Percentiles rank a stretch among this genome's conserved stretches.
Evolutionary conservation across 225 moss, liverwort and hornwort species (phyloP).

Genomic region (Lunularia cruciata): DNA sequence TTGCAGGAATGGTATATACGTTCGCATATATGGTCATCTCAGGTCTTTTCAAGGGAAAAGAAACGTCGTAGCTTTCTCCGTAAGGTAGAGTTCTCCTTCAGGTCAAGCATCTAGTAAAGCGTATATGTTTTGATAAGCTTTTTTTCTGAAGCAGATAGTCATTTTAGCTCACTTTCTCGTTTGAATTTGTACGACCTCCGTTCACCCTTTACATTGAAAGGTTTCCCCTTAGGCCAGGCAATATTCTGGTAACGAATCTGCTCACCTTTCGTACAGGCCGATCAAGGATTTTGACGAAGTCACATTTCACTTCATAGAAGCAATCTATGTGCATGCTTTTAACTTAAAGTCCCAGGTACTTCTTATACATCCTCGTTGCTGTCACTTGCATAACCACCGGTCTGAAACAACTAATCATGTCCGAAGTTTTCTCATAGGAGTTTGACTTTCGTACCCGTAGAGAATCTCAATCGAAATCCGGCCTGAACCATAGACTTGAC

Average conservation of each 20-base stretch:
- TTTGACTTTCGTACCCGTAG: no score
- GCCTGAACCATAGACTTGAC: no score
- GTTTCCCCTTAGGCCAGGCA: no score
- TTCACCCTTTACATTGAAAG: not conserved
- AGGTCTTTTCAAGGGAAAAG: constrained; percentile 93
- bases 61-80: constrained; percentile 87
- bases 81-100: constrained; percentile 50
- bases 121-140: no score
- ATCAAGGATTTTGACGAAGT: constrained; percentile 92
- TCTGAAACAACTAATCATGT: no score
- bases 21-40: constrained; percentile 89
- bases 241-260: no score
- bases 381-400: no score
- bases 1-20: constrained; percentile 62
- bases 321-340: constrained; percentile 75
- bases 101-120: no score
- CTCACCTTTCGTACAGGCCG: constrained; percentile 57
- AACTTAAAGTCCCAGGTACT: constrained; percentile 62
- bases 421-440: no score
- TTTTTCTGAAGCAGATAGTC: no score
- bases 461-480: no score
- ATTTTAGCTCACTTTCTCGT: no score
- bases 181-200: not conserved
- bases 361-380: not conserved
- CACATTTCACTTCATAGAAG: constrained; percentile 95